Conservation (phyloP, 805 yeast species). For the Saccharomyces mikatae region DNA sequence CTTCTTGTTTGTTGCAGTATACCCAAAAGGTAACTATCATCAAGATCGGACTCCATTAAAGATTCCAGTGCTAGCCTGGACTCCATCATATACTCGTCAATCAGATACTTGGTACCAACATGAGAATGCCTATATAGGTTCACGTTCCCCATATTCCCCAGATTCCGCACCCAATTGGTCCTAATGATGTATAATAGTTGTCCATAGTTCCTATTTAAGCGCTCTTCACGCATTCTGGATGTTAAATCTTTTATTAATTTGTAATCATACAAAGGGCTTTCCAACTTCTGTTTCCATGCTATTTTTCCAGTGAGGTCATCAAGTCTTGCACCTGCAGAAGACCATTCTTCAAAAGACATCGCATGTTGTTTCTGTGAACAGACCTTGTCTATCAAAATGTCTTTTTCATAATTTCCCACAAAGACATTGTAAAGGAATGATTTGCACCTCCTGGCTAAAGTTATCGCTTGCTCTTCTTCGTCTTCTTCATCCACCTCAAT, state of each 20-base stretch:
- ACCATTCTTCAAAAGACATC: slow-evolving; percentile 55
- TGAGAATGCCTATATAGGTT: slow-evolving; percentile 66
- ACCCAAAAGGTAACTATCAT: slow-evolving; percentile 61
- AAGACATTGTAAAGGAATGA: slow-evolving; percentile 3
- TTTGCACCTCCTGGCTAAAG: slow-evolving; percentile 1
- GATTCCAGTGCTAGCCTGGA: slow-evolving; percentile 43
- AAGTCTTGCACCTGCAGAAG: slow-evolving; percentile 47
- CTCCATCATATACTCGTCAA: slow-evolving; percentile 75
- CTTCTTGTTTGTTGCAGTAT: slow-evolving; percentile 79
- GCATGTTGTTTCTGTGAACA: slow-evolving; percentile 40
- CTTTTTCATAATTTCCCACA: slow-evolving; percentile 23
- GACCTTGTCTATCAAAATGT: slow-evolving; percentile 30
- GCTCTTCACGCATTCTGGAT: slow-evolving; percentile 48
- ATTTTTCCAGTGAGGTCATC: slow-evolving; percentile 60
- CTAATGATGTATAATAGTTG: slow-evolving; percentile 65
- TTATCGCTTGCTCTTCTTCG: neutral
- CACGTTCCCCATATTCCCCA: slow-evolving; percentile 81
- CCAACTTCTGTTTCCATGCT: slow-evolving; percentile 59
- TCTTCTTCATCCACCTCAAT: slow-evolving; percentile 1
- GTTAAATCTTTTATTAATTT: slow-evolving; percentile 46
- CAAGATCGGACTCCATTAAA: slow-evolving; percentile 34
- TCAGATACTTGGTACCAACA: slow-evolving; percentile 75
- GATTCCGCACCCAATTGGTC: slow-evolving; percentile 74
- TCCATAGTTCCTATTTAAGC: slow-evolving; percentile 51
- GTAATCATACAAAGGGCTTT: slow-evolving; percentile 64